Percentiles rank a stretch among this genome's conserved stretches.
Conservation (phyloP, 2,329 filamentous ascomycete species). For the Blastomyces emzantsi region DNA sequence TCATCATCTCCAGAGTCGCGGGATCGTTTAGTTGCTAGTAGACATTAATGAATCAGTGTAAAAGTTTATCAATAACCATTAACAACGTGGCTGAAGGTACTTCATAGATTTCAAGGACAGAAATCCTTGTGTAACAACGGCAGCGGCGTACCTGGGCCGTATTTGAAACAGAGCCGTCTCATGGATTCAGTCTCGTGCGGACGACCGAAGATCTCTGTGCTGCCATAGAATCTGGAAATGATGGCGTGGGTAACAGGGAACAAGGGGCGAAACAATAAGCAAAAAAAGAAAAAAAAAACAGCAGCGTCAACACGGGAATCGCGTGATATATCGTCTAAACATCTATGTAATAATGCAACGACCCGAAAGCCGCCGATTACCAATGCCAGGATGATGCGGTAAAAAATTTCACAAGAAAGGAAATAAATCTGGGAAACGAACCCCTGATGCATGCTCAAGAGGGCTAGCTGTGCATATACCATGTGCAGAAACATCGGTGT, state of each 20-base stretch:
- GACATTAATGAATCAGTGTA: too few relatives aligned
- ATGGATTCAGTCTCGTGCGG: background rate
- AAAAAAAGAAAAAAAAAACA: background rate
- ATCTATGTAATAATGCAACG: background rate
- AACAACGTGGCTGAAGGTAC: background rate
- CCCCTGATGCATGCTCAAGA: background rate
- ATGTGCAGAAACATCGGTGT: background rate
- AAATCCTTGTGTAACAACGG: background rate
- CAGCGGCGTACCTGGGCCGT: background rate
- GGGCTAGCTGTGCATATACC: background rate
- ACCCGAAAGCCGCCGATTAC: background rate
- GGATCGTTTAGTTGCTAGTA: too few relatives aligned
- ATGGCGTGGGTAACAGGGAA: background rate
- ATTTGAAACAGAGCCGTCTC: background rate
- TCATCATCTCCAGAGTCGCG: too few relatives aligned
- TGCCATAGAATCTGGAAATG: slow-evolving; percentile 3
- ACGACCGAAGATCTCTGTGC: background rate
- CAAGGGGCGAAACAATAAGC: background rate
- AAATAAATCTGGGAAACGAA: background rate
- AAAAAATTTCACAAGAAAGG: background rate
- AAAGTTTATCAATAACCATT: background rate
- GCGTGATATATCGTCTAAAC: background rate
- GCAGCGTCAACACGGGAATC: background rate
- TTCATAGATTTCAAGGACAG: background rate
- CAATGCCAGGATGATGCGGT: background rate